phyloP scores from a whole-genome alignment of 345 rosid genomes.

The Theobroma cacao region DNA sequence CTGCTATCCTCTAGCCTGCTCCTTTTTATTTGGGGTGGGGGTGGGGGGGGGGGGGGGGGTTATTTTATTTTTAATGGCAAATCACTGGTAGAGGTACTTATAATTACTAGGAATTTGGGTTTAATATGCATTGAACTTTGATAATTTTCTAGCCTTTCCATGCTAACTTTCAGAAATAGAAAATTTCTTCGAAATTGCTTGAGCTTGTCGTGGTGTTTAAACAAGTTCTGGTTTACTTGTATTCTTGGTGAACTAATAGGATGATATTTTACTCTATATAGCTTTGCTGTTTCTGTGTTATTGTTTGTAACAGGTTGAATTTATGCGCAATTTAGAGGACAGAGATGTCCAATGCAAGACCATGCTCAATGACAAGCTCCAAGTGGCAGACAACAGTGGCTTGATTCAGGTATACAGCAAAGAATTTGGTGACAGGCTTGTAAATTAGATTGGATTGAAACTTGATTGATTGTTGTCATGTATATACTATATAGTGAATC shows the following conservation, averaged over 20 bases:
- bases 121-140: background rate
- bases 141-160: background rate
- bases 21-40: background rate
- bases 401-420: slow-evolving; percentile 57
- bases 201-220: background rate
- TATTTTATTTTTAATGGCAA: background rate
- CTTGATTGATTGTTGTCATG: background rate
- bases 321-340: slow-evolving; percentile 66
- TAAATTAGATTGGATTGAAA: slow-evolving; percentile 18
- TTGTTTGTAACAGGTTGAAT: slow-evolving; percentile 50
- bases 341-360: slow-evolving; percentile 56
- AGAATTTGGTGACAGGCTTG: slow-evolving; percentile 58
- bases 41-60: background rate
- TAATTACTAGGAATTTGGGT: background rate
- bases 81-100: background rate
- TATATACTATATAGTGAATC: background rate
- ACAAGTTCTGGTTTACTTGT: background rate
- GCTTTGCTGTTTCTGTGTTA: background rate
- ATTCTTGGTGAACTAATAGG: background rate
- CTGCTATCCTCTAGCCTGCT: background rate
- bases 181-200: background rate
- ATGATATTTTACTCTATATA: background rate
- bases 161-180: background rate
- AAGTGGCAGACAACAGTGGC: slow-evolving; percentile 42
- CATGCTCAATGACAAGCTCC: slow-evolving; percentile 67